Conservation (phyloP, 331 rosid species). For the Pyracantha coccinea region DNA sequence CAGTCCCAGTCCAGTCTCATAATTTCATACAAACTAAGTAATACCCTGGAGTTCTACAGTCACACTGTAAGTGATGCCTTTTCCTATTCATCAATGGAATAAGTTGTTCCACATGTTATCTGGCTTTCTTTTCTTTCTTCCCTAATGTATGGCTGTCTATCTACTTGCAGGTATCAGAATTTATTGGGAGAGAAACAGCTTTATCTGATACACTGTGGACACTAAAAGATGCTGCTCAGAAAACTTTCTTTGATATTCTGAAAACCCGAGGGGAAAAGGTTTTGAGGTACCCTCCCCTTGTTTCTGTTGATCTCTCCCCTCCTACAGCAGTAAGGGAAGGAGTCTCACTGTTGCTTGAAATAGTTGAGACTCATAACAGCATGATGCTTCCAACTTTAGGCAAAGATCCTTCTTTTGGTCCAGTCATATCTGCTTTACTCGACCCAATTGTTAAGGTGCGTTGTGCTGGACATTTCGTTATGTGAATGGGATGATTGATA, state of each 20-base stretch:
- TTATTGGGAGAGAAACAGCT: constrained; percentile 88
- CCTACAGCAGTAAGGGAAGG: constrained; percentile 97
- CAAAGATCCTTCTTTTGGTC: constrained; percentile 70
- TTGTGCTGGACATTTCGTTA: background rate
- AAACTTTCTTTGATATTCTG: constrained; percentile 87
- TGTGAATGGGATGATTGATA: background rate
- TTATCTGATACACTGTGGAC: constrained; percentile 78
- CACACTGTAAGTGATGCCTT: constrained; percentile 63
- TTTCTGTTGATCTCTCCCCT: constrained; percentile 93
- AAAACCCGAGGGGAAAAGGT: constrained; percentile 89
- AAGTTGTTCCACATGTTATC: background rate
- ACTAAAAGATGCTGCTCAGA: constrained; percentile 89
- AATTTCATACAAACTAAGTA: constrained; percentile 82
- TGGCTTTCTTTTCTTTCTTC: background rate
- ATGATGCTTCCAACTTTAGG: constrained; percentile 84
- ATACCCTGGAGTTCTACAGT: constrained; percentile 87
- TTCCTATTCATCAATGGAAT: background rate
- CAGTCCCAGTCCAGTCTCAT: constrained; percentile 92
- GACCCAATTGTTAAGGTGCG: constrained; percentile 93
- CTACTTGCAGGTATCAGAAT: constrained; percentile 67
- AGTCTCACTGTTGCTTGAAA: constrained; percentile 83
- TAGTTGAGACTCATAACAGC: constrained; percentile 73
- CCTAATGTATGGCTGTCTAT: constrained; percentile 16
- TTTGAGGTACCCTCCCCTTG: constrained; percentile 88
- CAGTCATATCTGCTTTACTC: constrained; percentile 81